Evolutionary conservation across 306 rosid species (phyloP), one percentile per base, ranked within the genome.

Genomic region (Senna siamea): DNA sequence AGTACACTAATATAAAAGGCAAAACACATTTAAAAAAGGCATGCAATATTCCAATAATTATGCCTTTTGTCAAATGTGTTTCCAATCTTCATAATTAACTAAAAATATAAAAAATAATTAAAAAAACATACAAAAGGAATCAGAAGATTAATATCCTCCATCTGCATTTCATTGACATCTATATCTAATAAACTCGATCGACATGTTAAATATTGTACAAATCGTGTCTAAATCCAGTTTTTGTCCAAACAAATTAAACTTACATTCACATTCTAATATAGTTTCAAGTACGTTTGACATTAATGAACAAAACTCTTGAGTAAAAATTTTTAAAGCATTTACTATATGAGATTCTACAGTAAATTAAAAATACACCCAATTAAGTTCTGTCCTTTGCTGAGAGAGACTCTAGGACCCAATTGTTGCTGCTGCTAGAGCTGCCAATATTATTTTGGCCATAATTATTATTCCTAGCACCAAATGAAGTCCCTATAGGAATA

Each of bases 331-430:
- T 2, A 37, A 7, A 37, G 40, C 40, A 7, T 37, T 37, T 37
- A 37, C 40, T 37, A 26, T 37, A 37, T 37, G 40, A 37, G 40
- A 37, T 37, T 37, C 5, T 37, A 7, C 40, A 37, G 8, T 37
- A 37, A 37, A 37, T 37, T 37, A 37, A 37, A 4, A 41, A 9
- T 41, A 10, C 5, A 41, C 47, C 47, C 6, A 10, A 41, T 41
- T 41, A 7, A 41, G 11, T 26, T 26, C 2, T 26, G 30, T 10
- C 13, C 47, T 41, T 86, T 41, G 70, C 26, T 3, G 85, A 76
- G 66, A 88, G 65, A 60, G 84, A 84, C 6, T 85, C 87, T 66
- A 82, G 18, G 38, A 81, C 54, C 96, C 87, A 84, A 0, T 83
- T 85, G 70, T 61, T 82, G 73, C 77, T 44, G 73, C 64, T 76